These are phyloP conservation scores for Stylosanthes scabra DNA, from an alignment of 331 rosid genomes.

Conservation along the genomic window DNA sequence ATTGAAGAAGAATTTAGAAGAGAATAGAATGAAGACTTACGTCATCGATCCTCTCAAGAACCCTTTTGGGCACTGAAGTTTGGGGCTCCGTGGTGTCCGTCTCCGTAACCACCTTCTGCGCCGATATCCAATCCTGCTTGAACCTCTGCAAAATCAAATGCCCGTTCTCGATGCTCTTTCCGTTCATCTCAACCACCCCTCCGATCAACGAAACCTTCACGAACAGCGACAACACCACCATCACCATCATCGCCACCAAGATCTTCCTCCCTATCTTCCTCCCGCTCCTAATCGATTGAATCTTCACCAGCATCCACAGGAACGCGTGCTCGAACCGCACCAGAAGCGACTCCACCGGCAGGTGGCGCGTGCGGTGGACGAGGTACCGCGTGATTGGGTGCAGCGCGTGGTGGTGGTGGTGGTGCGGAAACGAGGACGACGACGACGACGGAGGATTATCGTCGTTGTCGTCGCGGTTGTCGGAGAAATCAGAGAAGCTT, in stretches of 20 bases:
- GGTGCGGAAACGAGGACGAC: conserved; percentile 14
- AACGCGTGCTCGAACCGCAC: conserved; percentile 47
- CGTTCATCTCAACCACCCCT: conserved; percentile 55
- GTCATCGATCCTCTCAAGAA: conserved; percentile 61
- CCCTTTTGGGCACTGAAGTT: conserved; percentile 71
- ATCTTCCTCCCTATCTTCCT: conserved; percentile 62
- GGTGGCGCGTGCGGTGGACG: conserved; percentile 57
- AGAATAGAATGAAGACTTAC: conserved; percentile 46
- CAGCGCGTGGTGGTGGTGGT: conserved; percentile 40
- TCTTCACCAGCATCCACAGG: conserved; percentile 46
- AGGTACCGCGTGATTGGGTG: conserved; percentile 52
- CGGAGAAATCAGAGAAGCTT: conserved; percentile 47
- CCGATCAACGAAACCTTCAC: conserved; percentile 58
- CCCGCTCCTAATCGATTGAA: conserved; percentile 57
- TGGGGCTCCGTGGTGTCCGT: conserved; percentile 39
- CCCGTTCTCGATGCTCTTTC: conserved; percentile 57
- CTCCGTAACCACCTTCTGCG: conserved; percentile 69
- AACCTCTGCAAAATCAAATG: conserved; percentile 63
- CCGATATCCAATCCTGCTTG: conserved; percentile 75
- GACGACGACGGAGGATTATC: conserved; percentile 34
- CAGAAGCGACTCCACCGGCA: neutral
- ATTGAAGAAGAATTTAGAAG: neutral
- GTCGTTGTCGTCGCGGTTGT: conserved; percentile 38
- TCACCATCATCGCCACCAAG: conserved; percentile 43
- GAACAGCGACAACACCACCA: conserved; percentile 73